Percentiles rank a stretch among this genome's conserved stretches.
These are phyloP conservation scores for Capsicum pubescens DNA, from an alignment of 257 asterid genomes.

Conservation along the genomic window DNA sequence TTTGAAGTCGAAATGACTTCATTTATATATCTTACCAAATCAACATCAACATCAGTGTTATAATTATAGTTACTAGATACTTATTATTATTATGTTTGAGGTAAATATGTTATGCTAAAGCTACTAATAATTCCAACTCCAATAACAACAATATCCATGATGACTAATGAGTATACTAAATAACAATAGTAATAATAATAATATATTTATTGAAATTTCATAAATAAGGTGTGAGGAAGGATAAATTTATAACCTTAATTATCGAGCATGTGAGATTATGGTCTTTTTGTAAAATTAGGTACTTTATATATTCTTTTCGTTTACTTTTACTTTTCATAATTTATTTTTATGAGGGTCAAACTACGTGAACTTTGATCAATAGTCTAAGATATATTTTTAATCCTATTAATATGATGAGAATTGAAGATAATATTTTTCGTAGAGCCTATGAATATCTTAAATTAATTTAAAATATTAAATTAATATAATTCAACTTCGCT, in stretches of 20 bases:
- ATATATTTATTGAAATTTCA: too few relatives aligned
- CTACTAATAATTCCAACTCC: slow-evolving; percentile 3
- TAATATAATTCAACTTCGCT: too few relatives aligned
- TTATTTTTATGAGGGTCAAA: too few relatives aligned
- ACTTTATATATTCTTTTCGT: neutral
- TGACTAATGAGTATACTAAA: neutral
- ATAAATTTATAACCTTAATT: neutral
- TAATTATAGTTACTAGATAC: neutral
- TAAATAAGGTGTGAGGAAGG: too few relatives aligned
- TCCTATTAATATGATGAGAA: too few relatives aligned
- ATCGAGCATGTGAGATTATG: neutral
- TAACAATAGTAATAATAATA: too few relatives aligned
- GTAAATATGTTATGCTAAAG: neutral
- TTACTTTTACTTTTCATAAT: too few relatives aligned
- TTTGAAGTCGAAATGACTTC: neutral
- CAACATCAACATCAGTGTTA: neutral
- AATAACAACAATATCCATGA: neutral
- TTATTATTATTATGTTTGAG: neutral
- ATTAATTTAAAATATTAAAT: too few relatives aligned
- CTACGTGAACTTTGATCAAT: too few relatives aligned
- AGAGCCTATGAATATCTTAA: too few relatives aligned
- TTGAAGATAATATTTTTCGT: too few relatives aligned
- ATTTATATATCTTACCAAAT: neutral
- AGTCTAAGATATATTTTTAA: too few relatives aligned
- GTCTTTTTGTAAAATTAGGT: neutral